Percentiles rank a stretch among this genome's conserved stretches.
These are phyloP conservation scores for Neurospora sublineolata DNA, from an alignment of 495 filamentous ascomycete genomes.

Conservation along the genomic window DNA sequence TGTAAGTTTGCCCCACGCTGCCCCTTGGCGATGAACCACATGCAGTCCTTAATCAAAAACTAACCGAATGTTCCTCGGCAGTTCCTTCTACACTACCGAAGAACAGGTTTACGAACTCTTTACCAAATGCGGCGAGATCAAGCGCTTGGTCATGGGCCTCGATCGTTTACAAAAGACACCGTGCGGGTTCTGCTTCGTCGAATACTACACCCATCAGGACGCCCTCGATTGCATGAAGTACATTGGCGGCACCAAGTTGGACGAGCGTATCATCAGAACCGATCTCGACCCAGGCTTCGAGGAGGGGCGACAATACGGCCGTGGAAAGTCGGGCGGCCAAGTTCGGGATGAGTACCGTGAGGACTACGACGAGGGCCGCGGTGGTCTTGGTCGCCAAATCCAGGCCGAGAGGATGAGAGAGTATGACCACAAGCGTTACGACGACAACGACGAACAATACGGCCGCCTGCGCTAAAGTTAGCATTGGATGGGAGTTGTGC, in stretches of 20 bases:
- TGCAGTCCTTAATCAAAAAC: background rate
- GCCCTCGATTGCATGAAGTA: constrained; percentile 97
- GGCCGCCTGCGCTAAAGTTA: constrained; percentile 31
- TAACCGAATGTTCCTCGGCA: constrained; percentile 21
- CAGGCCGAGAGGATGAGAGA: constrained; percentile 51
- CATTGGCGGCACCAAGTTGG: constrained; percentile 94
- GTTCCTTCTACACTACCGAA: constrained; percentile 99
- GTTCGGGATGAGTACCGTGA: constrained; percentile 96
- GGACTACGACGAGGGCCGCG: constrained; percentile 88
- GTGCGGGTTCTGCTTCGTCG: constrained; percentile 98
- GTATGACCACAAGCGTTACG: constrained; percentile 36
- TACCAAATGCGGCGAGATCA: constrained; percentile 94
- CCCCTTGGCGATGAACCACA: background rate
- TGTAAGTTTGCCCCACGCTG: constrained; percentile 44
- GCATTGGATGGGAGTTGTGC: background rate
- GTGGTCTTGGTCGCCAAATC: constrained; percentile 59
- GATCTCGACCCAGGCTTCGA: constrained; percentile 93
- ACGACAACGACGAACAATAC: constrained; percentile 31
- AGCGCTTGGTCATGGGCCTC: constrained; percentile 95
- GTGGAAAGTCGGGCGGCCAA: constrained; percentile 85
- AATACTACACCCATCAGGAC: constrained; percentile 96
- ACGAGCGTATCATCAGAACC: constrained; percentile 93
- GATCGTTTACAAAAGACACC: constrained; percentile 95
- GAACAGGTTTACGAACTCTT: constrained; percentile 98
- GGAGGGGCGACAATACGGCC: constrained; percentile 88